Percentiles rank a stretch among this genome's conserved stretches.
Evolutionary conservation across 139 green algal species (phyloP).

Genomic region (Chlorokybus atmophyticus): DNA sequence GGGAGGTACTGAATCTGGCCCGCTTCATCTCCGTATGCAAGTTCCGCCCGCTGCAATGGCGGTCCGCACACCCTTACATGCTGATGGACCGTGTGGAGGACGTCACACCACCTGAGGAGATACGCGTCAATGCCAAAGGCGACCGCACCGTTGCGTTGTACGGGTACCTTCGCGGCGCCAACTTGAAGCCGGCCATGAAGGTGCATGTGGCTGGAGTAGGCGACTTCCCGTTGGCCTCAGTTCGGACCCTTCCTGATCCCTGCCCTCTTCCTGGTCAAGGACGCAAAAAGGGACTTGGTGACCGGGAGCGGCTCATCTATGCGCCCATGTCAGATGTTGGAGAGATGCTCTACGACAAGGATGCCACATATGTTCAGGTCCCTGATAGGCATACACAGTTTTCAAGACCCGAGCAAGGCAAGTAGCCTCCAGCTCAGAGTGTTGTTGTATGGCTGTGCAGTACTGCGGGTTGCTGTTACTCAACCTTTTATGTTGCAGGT

Average conservation of each 20-base stretch:
- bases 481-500: too few relatives aligned
- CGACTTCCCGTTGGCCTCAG: conserved; percentile 54
- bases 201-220: conserved; percentile 85
- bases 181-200: conserved; percentile 45
- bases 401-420: too few relatives aligned
- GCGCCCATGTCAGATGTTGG: conserved; percentile 92
- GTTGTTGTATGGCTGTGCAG: too few relatives aligned
- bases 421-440: too few relatives aligned
- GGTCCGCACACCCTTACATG: conserved; percentile 74
- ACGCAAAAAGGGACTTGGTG: conserved; percentile 46
- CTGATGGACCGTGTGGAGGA: conserved; percentile 86
- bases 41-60: conserved; percentile 83
- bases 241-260: conserved; percentile 75
- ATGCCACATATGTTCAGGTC: conserved; percentile 96
- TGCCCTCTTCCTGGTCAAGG: conserved; percentile 75
- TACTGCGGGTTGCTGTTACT: too few relatives aligned
- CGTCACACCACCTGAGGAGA: conserved; percentile 57
- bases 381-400: conserved; percentile 81
- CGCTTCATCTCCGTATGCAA: conserved; percentile 88
- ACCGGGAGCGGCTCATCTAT: conserved; percentile 82
- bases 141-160: conserved; percentile 83
- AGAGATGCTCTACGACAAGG: conserved; percentile 88
- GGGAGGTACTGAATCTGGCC: conserved; percentile 84
- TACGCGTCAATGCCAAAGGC: conserved; percentile 53
- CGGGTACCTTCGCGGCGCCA: conserved; percentile 78